Conservation (phyloP, 2,329 filamentous ascomycete species). For the Lecanoromycetidae sp. region DNA sequence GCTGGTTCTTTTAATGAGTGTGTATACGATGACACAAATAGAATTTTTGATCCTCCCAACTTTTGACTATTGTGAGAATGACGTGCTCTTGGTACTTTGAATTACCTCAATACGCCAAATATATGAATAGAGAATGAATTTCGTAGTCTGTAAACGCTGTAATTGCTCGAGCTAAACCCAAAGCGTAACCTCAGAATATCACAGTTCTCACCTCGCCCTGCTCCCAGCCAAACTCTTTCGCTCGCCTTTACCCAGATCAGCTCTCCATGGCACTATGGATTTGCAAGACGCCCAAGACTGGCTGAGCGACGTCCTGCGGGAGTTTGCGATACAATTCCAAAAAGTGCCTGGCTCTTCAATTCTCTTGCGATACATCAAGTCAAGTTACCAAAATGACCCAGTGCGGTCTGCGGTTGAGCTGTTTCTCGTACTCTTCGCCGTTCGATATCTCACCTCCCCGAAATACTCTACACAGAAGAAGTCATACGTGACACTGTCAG, state of each 20-base stretch:
- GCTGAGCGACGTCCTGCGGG: slow-evolving; percentile 42
- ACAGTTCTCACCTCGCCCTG: too few relatives aligned
- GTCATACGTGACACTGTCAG: slow-evolving; percentile 76
- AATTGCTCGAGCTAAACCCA: too few relatives aligned
- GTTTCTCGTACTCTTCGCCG: slow-evolving; percentile 86
- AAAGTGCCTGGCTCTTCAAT: slow-evolving; percentile 90
- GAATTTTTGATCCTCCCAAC: not conserved
- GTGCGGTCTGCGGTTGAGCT: slow-evolving; percentile 87
- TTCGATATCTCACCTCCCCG: slow-evolving; percentile 81
- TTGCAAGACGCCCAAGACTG: slow-evolving; percentile 43
- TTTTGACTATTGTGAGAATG: too few relatives aligned
- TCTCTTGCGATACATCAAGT: slow-evolving; percentile 86
- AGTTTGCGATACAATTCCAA: slow-evolving; percentile 59
- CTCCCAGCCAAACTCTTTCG: too few relatives aligned
- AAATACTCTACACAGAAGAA: slow-evolving; percentile 86
- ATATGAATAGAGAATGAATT: too few relatives aligned
- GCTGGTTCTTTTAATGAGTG: slow-evolving; percentile 4
- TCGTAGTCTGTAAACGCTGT: too few relatives aligned
- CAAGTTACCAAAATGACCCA: slow-evolving; percentile 94
- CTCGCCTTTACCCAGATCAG: not conserved
- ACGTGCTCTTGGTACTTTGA: not conserved
- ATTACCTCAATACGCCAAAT: too few relatives aligned
- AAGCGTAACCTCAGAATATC: too few relatives aligned
- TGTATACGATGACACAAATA: slow-evolving; percentile 8
- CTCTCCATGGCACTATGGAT: slow-evolving; percentile 34